Conservation (phyloP, 495 filamentous ascomycete genomes). For the Penicillium coffeae region DNA sequence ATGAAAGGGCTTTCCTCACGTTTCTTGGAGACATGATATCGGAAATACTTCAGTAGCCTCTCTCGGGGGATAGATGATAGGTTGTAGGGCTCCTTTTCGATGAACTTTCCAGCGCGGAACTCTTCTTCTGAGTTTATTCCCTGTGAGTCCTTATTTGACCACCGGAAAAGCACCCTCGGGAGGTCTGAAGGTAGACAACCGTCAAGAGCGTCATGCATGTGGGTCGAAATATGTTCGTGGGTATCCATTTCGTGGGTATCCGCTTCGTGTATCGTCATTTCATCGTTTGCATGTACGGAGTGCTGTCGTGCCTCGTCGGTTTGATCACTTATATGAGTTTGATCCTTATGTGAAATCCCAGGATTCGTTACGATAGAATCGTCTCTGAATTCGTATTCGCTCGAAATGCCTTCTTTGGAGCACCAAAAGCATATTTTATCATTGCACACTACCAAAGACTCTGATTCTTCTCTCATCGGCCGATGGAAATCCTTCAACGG, state of each 20-base stretch:
- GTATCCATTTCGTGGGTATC: neutral
- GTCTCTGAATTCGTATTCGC: neutral
- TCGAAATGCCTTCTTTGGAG: neutral
- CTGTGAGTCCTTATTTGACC: slow-evolving; percentile 31
- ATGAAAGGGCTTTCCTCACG: slow-evolving; percentile 28
- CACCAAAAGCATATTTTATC: slow-evolving; percentile 27
- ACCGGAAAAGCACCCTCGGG: slow-evolving; percentile 32
- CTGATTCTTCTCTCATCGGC: neutral
- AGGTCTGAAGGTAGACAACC: slow-evolving; percentile 2
- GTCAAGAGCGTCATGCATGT: no score
- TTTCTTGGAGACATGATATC: slow-evolving; percentile 21
- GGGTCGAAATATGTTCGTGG: neutral
- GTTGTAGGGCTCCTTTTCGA: neutral
- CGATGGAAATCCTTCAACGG: neutral
- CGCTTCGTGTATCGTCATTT: no score
- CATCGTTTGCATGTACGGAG: no score
- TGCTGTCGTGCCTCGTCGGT: no score
- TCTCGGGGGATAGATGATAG: slow-evolving; percentile 12
- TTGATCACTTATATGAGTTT: neutral
- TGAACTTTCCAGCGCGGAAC: slow-evolving; percentile 27
- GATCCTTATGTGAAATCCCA: neutral
- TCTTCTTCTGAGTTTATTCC: slow-evolving; percentile 24
- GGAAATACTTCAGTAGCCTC: slow-evolving; percentile 20
- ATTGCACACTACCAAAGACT: slow-evolving; percentile 1
- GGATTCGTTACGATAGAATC: neutral